Conservation (phyloP, 192 early-diverging fungal genomes). For the Phlyctochytrium arcticum region DNA sequence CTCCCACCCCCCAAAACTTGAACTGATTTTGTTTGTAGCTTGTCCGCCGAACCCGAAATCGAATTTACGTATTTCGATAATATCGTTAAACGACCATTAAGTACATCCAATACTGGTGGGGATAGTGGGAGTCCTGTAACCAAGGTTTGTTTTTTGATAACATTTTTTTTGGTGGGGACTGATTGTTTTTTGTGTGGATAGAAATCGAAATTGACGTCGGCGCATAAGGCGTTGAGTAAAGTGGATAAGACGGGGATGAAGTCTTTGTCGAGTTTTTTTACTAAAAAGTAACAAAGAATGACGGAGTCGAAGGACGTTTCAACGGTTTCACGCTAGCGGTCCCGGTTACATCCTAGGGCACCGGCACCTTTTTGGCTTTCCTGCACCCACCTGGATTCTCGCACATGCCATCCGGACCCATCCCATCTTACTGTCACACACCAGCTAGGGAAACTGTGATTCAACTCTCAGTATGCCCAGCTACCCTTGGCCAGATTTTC, state of each 20-base stretch:
- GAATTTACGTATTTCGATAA: constrained; percentile 21
- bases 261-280: constrained; percentile 21
- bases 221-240: constrained; percentile 15
- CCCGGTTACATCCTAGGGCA: no score
- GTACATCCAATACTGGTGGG: constrained; percentile 4
- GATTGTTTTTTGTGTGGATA: no score
- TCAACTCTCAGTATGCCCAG: no score
- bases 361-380: no score
- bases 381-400: no score
- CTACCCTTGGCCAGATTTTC: no score
- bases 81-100: constrained; percentile 14
- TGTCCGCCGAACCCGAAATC: background rate
- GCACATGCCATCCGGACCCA: no score
- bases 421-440: no score
- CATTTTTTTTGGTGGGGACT: no score
- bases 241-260: constrained; percentile 26
- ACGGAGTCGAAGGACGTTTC: no score
- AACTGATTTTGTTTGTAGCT: background rate
- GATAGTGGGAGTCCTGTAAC: background rate
- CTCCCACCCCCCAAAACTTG: background rate
- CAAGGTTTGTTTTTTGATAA: background rate
- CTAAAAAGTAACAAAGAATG: constrained; percentile 12
- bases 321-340: no score
- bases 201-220: constrained; percentile 22
- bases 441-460: no score